Evolutionary conservation across 1,284 basidiomycete species (phyloP).

Genomic region (Cutaneotrichosporon dermatis): DNA sequence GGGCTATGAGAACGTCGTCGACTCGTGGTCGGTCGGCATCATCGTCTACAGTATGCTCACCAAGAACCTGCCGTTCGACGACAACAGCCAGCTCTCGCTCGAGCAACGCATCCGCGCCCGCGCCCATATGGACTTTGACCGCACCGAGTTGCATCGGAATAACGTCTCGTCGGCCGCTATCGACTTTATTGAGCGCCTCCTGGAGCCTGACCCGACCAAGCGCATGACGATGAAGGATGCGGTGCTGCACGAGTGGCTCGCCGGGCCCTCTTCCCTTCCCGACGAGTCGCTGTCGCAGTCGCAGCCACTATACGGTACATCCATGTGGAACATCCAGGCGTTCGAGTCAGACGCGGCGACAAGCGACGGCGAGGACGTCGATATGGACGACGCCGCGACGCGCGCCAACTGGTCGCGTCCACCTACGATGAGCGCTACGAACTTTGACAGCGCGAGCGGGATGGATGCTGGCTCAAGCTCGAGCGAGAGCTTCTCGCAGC

Average conservation of each 20-base stretch:
- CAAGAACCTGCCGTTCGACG: conserved; percentile 48
- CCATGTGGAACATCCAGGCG: conserved; percentile 37
- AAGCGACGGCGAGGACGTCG: conserved; percentile 9
- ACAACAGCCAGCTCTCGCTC: conserved; percentile 37
- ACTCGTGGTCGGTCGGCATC: conserved; percentile 89
- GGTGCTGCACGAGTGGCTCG: conserved; percentile 64
- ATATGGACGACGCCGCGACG: not conserved
- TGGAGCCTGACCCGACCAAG: conserved; percentile 55
- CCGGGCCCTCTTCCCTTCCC: conserved; percentile 28
- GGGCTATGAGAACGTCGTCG: conserved; percentile 76
- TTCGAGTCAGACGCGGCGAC: conserved; percentile 27
- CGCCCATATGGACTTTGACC: conserved; percentile 63
- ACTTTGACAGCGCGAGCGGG: conserved; percentile 25
- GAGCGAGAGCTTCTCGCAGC: conserved; percentile 38
- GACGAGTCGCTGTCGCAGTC: conserved; percentile 25
- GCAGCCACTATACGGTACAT: conserved; percentile 37
- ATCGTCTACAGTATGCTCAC: conserved; percentile 68
- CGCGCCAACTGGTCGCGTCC: conserved; percentile 27
- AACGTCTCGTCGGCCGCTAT: conserved; percentile 40
- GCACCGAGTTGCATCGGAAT: conserved; percentile 52
- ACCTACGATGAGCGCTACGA: conserved; percentile 36
- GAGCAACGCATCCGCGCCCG: conserved; percentile 53
- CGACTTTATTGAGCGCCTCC: conserved; percentile 54
- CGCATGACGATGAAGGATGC: conserved; percentile 62
- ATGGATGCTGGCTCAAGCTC: not conserved